Conservation (phyloP, 2,329 filamentous ascomycete species). For the Xylaria sp. region DNA sequence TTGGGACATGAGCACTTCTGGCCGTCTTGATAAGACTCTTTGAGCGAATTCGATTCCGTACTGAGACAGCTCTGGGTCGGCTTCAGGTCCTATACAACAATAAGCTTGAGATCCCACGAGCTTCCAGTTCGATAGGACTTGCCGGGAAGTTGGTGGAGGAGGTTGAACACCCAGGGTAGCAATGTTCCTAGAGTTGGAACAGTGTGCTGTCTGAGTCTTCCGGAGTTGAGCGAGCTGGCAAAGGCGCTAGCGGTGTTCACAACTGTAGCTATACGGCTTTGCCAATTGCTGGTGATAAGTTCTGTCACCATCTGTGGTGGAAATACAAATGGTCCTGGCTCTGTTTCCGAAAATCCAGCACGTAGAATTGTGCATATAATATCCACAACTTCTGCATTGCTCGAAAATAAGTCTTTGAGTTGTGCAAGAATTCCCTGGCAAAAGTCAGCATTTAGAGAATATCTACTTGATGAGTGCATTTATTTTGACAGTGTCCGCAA, state of each 20-base stretch:
- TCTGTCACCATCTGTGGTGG: constrained; percentile 72
- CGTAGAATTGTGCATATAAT: constrained; percentile 77
- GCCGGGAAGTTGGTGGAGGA: constrained; percentile 72
- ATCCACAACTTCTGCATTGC: constrained; percentile 75
- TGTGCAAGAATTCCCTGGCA: constrained; percentile 47
- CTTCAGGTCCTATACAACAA: constrained; percentile 60
- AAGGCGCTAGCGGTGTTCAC: constrained; percentile 79
- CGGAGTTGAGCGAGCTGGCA: constrained; percentile 67
- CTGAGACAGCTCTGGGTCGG: constrained; percentile 78
- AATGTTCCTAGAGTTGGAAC: constrained; percentile 62
- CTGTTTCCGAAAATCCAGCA: constrained; percentile 78
- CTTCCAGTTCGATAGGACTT: constrained; percentile 41
- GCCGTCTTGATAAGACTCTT: constrained; percentile 69
- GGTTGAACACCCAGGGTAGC: constrained; percentile 69
- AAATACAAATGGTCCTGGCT: constrained; percentile 82
- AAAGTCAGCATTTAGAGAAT: constrained; percentile 60
- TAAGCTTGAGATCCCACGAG: constrained; percentile 5
- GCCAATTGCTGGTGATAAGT: constrained; percentile 68
- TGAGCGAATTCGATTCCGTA: constrained; percentile 78
- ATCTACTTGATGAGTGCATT: constrained; percentile 59
- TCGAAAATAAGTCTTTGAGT: constrained; percentile 64
- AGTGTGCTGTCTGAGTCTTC: constrained; percentile 55
- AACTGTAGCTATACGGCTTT: constrained; percentile 75
- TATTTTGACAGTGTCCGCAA: not conserved
- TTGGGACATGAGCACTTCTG: constrained; percentile 71